Percentiles rank a stretch among this genome's conserved stretches.
phyloP scores from a whole-genome alignment of 2,329 filamentous ascomycete species.

The Penicillium crustosum region DNA sequence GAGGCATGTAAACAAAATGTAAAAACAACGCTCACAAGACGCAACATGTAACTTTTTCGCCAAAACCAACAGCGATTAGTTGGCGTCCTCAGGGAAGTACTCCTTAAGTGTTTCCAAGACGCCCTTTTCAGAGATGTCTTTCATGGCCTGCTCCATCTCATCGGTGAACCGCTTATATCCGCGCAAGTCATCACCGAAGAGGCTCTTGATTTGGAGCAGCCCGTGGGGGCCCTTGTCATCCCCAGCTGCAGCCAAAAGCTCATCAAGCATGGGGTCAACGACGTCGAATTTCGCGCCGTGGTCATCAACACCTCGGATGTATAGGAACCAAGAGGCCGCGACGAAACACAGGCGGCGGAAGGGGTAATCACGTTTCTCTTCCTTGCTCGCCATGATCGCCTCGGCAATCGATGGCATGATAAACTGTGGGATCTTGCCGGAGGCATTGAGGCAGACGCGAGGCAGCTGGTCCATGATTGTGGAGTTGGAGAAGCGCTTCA shows the following conservation, averaged over 20 bases:
- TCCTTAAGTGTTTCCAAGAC: constrained; percentile 47
- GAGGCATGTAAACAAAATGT: constrained; percentile 14
- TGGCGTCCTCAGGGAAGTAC: constrained; percentile 47
- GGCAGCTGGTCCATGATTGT: constrained; percentile 58
- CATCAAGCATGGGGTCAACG: constrained; percentile 53
- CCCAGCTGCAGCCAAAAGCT: constrained; percentile 49
- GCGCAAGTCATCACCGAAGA: constrained; percentile 56
- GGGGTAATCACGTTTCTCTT: not conserved
- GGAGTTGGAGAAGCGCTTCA: constrained; percentile 58
- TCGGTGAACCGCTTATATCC: constrained; percentile 50
- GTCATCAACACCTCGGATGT: constrained; percentile 54
- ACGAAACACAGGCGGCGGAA: constrained; percentile 52
- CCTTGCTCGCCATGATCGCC: constrained; percentile 31
- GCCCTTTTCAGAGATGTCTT: constrained; percentile 50
- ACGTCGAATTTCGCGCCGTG: constrained; percentile 41
- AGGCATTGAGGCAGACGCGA: constrained; percentile 53
- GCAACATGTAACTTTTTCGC: constrained; percentile 8
- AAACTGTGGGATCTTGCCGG: constrained; percentile 55
- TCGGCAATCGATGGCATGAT: constrained; percentile 43
- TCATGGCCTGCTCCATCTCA: constrained; percentile 50
- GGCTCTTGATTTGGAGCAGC: constrained; percentile 48
- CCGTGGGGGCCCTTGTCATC: constrained; percentile 45
- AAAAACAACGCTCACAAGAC: constrained; percentile 22
- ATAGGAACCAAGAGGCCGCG: constrained; percentile 53
- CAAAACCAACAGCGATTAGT: constrained; percentile 23